Conservation (phyloP, 208 protist species). For the Strigomonas oncopelti region DNA sequence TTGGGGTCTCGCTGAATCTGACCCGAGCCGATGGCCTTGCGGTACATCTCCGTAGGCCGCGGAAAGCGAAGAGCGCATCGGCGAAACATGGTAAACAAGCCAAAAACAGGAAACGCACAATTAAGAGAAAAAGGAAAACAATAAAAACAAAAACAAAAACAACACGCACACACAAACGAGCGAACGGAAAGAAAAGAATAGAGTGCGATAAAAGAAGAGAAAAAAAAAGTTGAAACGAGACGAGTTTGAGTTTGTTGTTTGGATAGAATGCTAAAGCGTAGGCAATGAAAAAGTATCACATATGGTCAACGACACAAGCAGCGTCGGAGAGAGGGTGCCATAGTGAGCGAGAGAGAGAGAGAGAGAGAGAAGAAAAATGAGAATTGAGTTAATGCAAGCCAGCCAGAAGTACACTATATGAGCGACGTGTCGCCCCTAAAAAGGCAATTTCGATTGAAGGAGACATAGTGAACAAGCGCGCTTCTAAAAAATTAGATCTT, state of each 20-base stretch:
- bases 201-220: neutral
- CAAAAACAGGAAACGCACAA: neutral
- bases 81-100: slow-evolving; percentile 43
- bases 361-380: no score
- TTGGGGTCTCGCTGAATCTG: slow-evolving; percentile 56
- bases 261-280: no score
- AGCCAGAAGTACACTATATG: no score
- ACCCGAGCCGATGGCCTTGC: slow-evolving; percentile 36
- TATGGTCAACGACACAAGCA: no score
- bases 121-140: slow-evolving; percentile 10
- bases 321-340: no score
- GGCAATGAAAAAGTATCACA: no score
- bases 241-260: neutral
- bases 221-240: neutral
- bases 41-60: slow-evolving; percentile 59
- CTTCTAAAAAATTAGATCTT: no score
- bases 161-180: neutral
- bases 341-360: neutral
- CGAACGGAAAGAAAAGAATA: neutral
- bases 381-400: no score
- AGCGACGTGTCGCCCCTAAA: no score
- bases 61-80: slow-evolving; percentile 27
- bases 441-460: no score
- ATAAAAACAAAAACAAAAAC: neutral
- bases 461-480: no score